Conservation (phyloP, 345 rosid genomes). For the Euphorbia pulcherrima region DNA sequence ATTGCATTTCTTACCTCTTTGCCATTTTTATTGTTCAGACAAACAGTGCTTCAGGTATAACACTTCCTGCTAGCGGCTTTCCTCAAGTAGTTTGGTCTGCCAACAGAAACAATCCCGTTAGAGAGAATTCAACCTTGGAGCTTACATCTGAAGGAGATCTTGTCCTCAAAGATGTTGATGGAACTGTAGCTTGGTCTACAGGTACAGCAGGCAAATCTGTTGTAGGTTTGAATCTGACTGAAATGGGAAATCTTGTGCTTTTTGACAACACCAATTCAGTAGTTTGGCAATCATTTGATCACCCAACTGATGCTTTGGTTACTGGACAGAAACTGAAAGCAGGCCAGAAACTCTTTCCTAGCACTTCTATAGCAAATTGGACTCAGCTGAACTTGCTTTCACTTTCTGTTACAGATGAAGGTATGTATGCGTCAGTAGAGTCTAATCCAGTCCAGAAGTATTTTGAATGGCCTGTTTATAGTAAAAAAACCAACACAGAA, state of each 20-base stretch:
- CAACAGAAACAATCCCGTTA: slow-evolving; percentile 1
- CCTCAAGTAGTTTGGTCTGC: too few relatives aligned
- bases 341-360: background rate
- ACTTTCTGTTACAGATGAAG: slow-evolving; percentile 16
- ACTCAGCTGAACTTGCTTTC: slow-evolving; percentile 12
- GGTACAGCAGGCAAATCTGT: slow-evolving; percentile 13
- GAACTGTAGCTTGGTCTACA: slow-evolving; percentile 23
- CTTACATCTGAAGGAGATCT: slow-evolving; percentile 18
- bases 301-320: too few relatives aligned
- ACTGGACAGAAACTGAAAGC: background rate
- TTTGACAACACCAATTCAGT: background rate
- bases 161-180: slow-evolving; percentile 15
- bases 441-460: slow-evolving; percentile 15
- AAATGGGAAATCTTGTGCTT: background rate
- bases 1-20: too few relatives aligned
- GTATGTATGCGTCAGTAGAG: too few relatives aligned
- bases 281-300: background rate
- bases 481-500: background rate
- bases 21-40: too few relatives aligned
- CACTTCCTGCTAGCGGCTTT: too few relatives aligned
- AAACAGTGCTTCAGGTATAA: too few relatives aligned
- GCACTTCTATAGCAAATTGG: background rate
- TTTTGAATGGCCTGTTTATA: background rate
- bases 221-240: slow-evolving; percentile 10
- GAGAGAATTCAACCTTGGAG: slow-evolving; percentile 9